phyloP scores from a whole-genome alignment of 2,329 filamentous ascomycete genomes.

The Dactylellina sp. region DNA sequence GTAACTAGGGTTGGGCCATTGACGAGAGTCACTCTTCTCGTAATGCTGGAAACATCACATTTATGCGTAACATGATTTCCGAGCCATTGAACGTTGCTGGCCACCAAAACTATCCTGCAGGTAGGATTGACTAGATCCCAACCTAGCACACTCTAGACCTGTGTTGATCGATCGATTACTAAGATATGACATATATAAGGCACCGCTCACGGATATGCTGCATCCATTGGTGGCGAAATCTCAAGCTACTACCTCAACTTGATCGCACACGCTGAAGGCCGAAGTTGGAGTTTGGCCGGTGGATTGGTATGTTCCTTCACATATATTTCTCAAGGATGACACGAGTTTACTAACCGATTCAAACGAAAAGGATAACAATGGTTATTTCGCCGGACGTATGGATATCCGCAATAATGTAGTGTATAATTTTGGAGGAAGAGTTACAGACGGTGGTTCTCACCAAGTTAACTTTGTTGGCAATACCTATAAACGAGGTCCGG shows the following conservation, averaged over 20 bases:
- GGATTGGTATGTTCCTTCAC: constrained; percentile 60
- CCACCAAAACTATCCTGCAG: constrained; percentile 63
- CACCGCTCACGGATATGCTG: constrained; percentile 61
- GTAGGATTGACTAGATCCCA: background rate
- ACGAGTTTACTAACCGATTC: too few relatives aligned
- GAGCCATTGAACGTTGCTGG: constrained; percentile 63
- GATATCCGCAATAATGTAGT: constrained; percentile 64
- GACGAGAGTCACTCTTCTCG: constrained; percentile 63
- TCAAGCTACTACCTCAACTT: constrained; percentile 63
- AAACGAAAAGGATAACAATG: constrained; percentile 56
- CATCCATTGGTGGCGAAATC: constrained; percentile 62
- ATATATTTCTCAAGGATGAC: too few relatives aligned
- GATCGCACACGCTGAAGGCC: constrained; percentile 61
- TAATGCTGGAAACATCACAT: constrained; percentile 62
- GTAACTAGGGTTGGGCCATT: constrained; percentile 61
- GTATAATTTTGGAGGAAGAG: constrained; percentile 63
- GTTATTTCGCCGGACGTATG: constrained; percentile 61
- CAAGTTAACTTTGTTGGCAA: constrained; percentile 63
- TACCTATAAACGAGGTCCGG: constrained; percentile 62
- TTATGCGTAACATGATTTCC: constrained; percentile 63
- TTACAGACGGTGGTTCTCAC: constrained; percentile 62
- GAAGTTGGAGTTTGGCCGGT: constrained; percentile 63
- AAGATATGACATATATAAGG: too few relatives aligned
- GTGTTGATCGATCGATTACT: too few relatives aligned
- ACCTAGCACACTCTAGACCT: too few relatives aligned